These are phyloP conservation scores for Phytophthora kernoviae DNA, from an alignment of 352 stramenopile species.

Conservation along the genomic window DNA sequence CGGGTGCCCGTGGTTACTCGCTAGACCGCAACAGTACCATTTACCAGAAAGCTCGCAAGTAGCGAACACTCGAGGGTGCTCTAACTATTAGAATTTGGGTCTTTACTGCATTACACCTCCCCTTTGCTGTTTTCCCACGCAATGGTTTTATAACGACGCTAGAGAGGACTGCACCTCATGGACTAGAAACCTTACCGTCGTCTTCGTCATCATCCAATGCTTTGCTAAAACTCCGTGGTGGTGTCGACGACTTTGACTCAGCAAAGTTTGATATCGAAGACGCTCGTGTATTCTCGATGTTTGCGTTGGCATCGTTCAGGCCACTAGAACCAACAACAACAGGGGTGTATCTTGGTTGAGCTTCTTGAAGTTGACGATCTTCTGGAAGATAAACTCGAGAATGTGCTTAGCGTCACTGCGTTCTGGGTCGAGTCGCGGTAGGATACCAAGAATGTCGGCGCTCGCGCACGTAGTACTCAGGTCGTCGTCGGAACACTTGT, in stretches of 20 bases:
- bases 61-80: slow-evolving; percentile 1
- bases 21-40: slow-evolving; percentile 63
- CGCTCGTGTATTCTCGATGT: slow-evolving; percentile 12
- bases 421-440: slow-evolving; percentile 74
- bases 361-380: slow-evolving; percentile 95
- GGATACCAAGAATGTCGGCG: slow-evolving; percentile 91
- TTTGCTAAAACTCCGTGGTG: slow-evolving; percentile 21
- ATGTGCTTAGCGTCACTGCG: slow-evolving; percentile 88
- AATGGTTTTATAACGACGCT: slow-evolving; percentile 4
- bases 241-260: slow-evolving; percentile 29
- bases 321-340: slow-evolving; percentile 21
- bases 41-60: slow-evolving; percentile 54
- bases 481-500: slow-evolving; percentile 95
- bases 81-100: slow-evolving; percentile 24
- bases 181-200: slow-evolving; percentile 52
- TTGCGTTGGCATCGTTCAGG: slow-evolving; percentile 5
- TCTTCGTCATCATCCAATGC: slow-evolving; percentile 60
- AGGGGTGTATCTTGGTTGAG: slow-evolving; percentile 74
- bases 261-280: slow-evolving; percentile 17
- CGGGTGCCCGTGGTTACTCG: slow-evolving; percentile 54
- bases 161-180: slow-evolving; percentile 27
- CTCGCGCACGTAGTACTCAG: slow-evolving; percentile 95
- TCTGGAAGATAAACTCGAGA: slow-evolving; percentile 92
- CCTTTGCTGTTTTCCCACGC: slow-evolving; percentile 15
- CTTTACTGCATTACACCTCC: slow-evolving; percentile 25